These are phyloP conservation scores for Aspergillus unguis DNA, from an alignment of 2,329 filamentous ascomycete genomes.

Conservation along the genomic window DNA sequence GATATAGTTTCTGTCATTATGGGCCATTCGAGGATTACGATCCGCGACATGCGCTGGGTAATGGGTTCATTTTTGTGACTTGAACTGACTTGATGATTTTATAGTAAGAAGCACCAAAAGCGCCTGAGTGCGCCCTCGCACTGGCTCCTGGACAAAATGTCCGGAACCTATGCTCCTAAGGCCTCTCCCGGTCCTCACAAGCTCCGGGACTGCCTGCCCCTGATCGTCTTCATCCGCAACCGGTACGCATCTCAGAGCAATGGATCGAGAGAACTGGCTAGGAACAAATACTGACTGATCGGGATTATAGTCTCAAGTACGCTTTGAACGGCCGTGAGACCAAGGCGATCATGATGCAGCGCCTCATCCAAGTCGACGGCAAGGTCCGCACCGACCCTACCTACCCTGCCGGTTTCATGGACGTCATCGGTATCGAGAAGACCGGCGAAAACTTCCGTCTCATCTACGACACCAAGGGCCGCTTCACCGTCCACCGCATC, in stretches of 20 bases:
- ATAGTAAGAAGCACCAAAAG: constrained; percentile 99
- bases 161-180: constrained; percentile 74
- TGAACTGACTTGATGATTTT: constrained; percentile 30
- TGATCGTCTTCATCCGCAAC: constrained; percentile 96
- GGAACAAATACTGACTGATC: constrained; percentile 13
- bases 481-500: constrained; percentile 99
- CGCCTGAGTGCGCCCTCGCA: constrained; percentile 97
- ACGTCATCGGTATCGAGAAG: constrained; percentile 99
- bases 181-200: constrained; percentile 91
- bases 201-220: constrained; percentile 95
- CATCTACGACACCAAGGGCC: constrained; percentile 99
- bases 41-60: not conserved
- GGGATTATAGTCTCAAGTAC: constrained; percentile 86
- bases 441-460: constrained; percentile 99
- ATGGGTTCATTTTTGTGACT: not conserved
- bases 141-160: constrained; percentile 99
- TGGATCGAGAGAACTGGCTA: not conserved
- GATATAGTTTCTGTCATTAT: not conserved
- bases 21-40: not conserved
- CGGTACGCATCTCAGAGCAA: constrained; percentile 42
- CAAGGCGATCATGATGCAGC: constrained; percentile 98
- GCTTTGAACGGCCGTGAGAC: constrained; percentile 97
- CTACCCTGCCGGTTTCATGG: constrained; percentile 98
- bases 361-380: constrained; percentile 98
- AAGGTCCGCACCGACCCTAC: constrained; percentile 99